Percentiles rank a stretch among this genome's conserved stretches.
Evolutionary conservation across 2,329 filamentous ascomycete species (phyloP).

Genomic region (Xylaria sp.): DNA sequence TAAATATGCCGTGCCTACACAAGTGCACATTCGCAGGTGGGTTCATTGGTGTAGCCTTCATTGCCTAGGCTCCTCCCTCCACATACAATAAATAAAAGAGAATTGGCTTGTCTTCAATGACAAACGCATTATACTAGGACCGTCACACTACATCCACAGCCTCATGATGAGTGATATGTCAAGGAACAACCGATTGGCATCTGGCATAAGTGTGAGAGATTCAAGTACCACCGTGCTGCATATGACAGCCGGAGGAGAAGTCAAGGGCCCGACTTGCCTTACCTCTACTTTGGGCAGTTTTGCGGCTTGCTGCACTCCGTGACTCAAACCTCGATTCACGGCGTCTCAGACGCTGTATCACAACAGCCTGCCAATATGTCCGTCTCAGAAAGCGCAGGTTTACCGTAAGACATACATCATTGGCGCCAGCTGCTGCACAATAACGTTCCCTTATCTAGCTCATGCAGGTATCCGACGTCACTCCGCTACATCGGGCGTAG

Average conservation of each 20-base stretch:
- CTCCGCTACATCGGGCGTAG: background rate
- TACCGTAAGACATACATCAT: background rate
- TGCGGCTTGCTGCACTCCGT: no score
- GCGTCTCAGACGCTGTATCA: background rate
- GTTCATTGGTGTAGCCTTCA: background rate
- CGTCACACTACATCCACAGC: background rate
- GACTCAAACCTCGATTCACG: background rate
- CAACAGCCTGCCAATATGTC: no score
- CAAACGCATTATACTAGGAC: no score
- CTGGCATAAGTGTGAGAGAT: background rate
- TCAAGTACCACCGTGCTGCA: background rate
- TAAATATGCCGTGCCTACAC: background rate
- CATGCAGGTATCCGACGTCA: constrained; percentile 1
- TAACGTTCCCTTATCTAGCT: background rate
- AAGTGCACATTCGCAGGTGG: background rate
- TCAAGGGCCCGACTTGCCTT: no score
- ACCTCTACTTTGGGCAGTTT: background rate
- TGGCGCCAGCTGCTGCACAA: background rate
- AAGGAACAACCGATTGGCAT: background rate
- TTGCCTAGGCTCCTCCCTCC: background rate
- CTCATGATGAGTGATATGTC: background rate
- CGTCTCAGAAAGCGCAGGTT: background rate
- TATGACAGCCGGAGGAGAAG: no score
- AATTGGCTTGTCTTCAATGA: background rate
- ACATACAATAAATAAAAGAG: no score